These are phyloP conservation scores for Pseudognaphalium luteoalbum DNA, from an alignment of 129 eudicot genomes.

Conservation along the genomic window DNA sequence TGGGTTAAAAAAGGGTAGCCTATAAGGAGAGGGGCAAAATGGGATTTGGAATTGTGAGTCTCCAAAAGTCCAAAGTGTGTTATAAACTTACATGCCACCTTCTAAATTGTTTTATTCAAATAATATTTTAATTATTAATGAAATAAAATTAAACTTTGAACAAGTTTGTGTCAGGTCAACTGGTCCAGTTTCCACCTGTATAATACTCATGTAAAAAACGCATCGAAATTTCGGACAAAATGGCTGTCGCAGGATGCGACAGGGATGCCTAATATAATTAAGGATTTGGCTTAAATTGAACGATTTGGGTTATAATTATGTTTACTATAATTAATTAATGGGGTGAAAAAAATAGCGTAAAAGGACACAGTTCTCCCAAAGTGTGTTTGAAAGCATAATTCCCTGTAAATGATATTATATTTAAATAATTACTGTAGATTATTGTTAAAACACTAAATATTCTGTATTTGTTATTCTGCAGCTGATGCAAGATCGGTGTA, in stretches of 20 bases:
- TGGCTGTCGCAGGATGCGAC: background rate
- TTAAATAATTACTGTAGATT: background rate
- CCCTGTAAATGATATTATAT: background rate
- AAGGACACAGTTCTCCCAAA: too few species aligned
- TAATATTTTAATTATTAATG: background rate
- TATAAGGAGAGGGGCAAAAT: background rate
- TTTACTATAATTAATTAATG: too few species aligned
- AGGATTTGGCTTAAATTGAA: too few species aligned
- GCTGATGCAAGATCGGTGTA: slow-evolving; percentile 77
- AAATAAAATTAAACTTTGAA: too few species aligned
- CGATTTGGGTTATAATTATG: too few species aligned
- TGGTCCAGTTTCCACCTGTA: background rate
- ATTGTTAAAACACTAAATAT: background rate
- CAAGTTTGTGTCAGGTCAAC: background rate
- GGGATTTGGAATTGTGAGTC: background rate
- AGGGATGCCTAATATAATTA: too few species aligned
- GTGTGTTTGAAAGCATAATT: too few species aligned
- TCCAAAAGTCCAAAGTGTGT: background rate
- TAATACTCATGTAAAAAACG: background rate
- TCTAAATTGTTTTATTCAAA: background rate
- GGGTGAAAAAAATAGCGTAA: too few species aligned
- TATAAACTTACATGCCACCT: background rate
- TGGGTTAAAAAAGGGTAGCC: background rate
- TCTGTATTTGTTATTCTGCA: slow-evolving; percentile 37
- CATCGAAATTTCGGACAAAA: background rate